A percentile compares a stretch with the other conserved stretches of the same genome.
These are phyloP conservation scores for Dioscorea zingiberensis DNA, from an alignment of 106 monocot genomes.

Conservation along the genomic window DNA sequence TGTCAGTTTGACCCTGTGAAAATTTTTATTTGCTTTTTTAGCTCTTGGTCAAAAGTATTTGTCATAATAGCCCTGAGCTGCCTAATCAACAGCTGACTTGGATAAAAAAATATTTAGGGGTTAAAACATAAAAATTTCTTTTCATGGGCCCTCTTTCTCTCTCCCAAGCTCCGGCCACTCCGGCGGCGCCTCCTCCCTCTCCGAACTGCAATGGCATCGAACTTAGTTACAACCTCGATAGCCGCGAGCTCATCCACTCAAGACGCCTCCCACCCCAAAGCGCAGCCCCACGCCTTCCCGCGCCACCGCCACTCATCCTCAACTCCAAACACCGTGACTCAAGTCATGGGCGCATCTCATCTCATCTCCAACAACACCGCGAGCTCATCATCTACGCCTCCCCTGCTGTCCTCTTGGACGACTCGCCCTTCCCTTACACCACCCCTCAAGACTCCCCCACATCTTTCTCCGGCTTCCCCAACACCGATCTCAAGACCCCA, in stretches of 20 bases:
- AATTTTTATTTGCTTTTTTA: no score
- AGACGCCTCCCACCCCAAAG: constrained; percentile 12
- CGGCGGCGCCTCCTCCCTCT: no score
- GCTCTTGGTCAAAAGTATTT: no score
- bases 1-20: no score
- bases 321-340: constrained; percentile 42
- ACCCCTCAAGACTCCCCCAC: no score
- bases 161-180: constrained; percentile 1
- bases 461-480: no score
- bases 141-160: neutral
- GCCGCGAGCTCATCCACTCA: constrained; percentile 31
- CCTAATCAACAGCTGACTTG: no score
- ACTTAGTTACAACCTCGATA: constrained; percentile 25
- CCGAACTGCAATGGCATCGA: constrained; percentile 43
- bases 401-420: constrained; percentile 54
- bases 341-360: constrained; percentile 37
- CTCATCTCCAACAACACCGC: constrained; percentile 31
- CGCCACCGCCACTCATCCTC: constrained; percentile 32
- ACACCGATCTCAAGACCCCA: constrained; percentile 68
- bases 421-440: no score
- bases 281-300: constrained; percentile 47
- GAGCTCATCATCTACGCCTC: constrained; percentile 63
- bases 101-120: no score
- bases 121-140: no score
- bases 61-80: no score